phyloP scores from a whole-genome alignment of 2,329 filamentous ascomycete genomes.

The Sporothrix euskadiensis region DNA sequence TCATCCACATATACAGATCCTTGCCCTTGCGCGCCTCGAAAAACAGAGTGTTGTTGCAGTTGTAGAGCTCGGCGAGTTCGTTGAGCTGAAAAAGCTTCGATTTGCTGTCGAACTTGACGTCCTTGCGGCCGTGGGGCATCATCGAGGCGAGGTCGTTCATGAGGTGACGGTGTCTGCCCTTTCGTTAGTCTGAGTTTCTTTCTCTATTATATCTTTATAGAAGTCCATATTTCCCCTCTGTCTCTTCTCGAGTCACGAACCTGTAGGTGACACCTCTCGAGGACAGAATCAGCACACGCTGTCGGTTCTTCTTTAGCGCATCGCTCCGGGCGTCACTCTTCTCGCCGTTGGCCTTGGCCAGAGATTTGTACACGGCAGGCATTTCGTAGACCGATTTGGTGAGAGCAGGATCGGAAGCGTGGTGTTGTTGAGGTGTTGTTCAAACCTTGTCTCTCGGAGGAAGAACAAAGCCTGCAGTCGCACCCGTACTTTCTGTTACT shows the following conservation, averaged over 20 bases:
- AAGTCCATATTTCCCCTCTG: too few relatives aligned
- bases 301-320: slow-evolving; percentile 60
- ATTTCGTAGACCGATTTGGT: slow-evolving; percentile 45
- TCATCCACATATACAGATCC: slow-evolving; percentile 92
- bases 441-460: background rate
- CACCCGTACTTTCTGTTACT: background rate
- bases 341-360: slow-evolving; percentile 60
- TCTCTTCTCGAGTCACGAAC: slow-evolving; percentile 46
- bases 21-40: slow-evolving; percentile 93
- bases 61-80: slow-evolving; percentile 72
- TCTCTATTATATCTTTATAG: background rate
- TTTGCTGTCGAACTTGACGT: slow-evolving; percentile 96
- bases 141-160: slow-evolving; percentile 85
- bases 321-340: slow-evolving; percentile 47
- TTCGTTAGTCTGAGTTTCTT: background rate
- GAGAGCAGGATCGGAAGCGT: background rate
- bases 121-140: slow-evolving; percentile 89
- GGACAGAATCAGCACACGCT: slow-evolving; percentile 83
- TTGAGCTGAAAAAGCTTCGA: slow-evolving; percentile 82
- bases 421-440: background rate
- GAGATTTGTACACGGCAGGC: slow-evolving; percentile 74
- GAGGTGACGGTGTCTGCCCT: slow-evolving; percentile 79
- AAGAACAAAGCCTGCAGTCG: background rate
- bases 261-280: slow-evolving; percentile 89
- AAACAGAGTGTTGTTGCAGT: slow-evolving; percentile 88